Evolutionary conservation across 768 basidiomycete species (phyloP), one percentile per base, ranked within the genome.

Genomic region (Coprinellus micaceus): DNA sequence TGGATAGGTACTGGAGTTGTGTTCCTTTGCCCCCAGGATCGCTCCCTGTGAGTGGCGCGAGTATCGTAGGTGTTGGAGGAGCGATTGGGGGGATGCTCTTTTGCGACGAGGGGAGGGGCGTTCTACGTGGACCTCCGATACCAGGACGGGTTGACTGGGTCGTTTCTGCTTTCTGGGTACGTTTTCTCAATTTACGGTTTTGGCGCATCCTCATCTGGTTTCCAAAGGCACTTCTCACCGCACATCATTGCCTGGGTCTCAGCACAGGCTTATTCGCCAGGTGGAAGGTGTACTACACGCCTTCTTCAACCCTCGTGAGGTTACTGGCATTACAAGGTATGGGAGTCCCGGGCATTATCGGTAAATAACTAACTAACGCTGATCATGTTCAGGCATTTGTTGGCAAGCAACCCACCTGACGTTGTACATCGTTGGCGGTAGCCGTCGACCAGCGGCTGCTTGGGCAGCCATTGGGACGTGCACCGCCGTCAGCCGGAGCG

Each of bases 351-450:
- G 36, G 17, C 36, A 37, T 37, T 37, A 9, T 9, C 17, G 36
- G 10, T 37, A 37, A 37, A 10, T 37, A 17, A 17, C n/a, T 21
- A 7, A 37, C 2, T 22, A 17, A 37, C 4, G 2, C 3, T 25
- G 1, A 21, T 13, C 21, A 10, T 22, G 22, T 25, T 19, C n/a
- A 57, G 91, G 91, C 17, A 94, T 98, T 57, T 98, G 95, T 72
- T 98, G 94, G 94, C 92, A 93, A 1, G 87, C 91, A 3, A 97
- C 94, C 4, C 89, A 92, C 61, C 70, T 92, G 37, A 95, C 92
- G 1, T 83, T 96, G 29, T 81, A 77, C 52, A 72, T 94, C 49
- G 77, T 98, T 44, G 85, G 86, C 28, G 77, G 84, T 53, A 78
- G 80, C 17, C 76, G 74, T 30, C 82, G 94, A 9, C 92, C 94